Conservation (phyloP, 345 rosid species). For the Erucastrum elatum region DNA sequence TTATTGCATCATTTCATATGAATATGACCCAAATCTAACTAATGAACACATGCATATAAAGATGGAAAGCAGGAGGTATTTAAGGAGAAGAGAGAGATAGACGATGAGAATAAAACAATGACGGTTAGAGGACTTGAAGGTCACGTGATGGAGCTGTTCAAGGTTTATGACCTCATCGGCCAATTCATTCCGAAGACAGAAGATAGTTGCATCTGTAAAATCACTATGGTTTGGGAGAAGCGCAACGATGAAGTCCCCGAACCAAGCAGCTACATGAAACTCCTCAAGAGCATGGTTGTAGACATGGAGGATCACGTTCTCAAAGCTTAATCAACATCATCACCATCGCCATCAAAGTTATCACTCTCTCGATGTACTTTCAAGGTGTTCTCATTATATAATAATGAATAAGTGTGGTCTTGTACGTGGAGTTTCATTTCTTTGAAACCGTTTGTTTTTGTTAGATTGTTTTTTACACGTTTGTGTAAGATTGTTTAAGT, state of each 20-base stretch:
- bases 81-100: constrained; percentile 31
- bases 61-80: constrained; percentile 32
- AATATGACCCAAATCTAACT: neutral
- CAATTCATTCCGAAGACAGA: constrained; percentile 31
- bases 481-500: neutral
- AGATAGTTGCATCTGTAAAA: constrained; percentile 26
- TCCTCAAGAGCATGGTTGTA: constrained; percentile 24
- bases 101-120: constrained; percentile 24
- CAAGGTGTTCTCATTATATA: neutral
- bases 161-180: constrained; percentile 14
- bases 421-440: constrained; percentile 1
- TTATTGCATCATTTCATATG: neutral
- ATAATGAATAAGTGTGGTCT: constrained; percentile 4
- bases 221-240: constrained; percentile 38
- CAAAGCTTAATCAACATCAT: constrained; percentile 25
- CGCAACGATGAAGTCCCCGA: constrained; percentile 31
- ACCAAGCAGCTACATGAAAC: constrained; percentile 31
- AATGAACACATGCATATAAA: constrained; percentile 1
- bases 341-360: neutral
- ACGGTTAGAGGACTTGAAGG: constrained; percentile 31
- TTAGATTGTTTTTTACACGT: too few species aligned
- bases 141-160: constrained; percentile 34
- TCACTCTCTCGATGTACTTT: neutral
- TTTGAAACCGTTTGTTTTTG: neutral
- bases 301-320: constrained; percentile 31